These are phyloP conservation scores for Beauveria brongniartii DNA, from an alignment of 2,329 filamentous ascomycete genomes.

Conservation along the genomic window DNA sequence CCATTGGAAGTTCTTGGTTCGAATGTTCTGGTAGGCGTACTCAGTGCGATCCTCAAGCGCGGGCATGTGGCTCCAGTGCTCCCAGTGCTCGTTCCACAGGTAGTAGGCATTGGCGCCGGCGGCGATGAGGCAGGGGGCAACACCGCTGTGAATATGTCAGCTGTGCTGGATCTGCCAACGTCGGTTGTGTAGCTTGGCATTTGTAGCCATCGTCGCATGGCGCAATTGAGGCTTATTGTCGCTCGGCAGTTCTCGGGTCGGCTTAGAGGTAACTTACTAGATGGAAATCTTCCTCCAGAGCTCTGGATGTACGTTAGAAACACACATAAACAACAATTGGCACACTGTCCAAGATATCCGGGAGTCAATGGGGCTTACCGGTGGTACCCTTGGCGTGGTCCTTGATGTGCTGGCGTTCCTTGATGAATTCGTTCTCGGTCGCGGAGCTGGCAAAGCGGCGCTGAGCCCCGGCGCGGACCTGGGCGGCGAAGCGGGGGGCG, in stretches of 20 bases:
- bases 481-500: slow-evolving; percentile 54
- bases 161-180: slow-evolving; percentile 1
- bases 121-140: slow-evolving; percentile 64
- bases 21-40: slow-evolving; percentile 97
- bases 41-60: slow-evolving; percentile 85
- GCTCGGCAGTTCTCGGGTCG: background rate
- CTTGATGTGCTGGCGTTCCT: slow-evolving; percentile 84
- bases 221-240: slow-evolving; percentile 5
- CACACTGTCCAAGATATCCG: background rate
- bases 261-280: slow-evolving; percentile 59
- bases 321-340: slow-evolving; percentile 15
- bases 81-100: slow-evolving; percentile 95
- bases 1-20: slow-evolving; percentile 91
- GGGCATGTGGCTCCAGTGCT: slow-evolving; percentile 80
- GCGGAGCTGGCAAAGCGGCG: slow-evolving; percentile 64
- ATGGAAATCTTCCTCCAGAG: slow-evolving; percentile 94
- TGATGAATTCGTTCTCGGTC: slow-evolving; percentile 87
- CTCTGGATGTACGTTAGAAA: slow-evolving; percentile 47
- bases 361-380: slow-evolving; percentile 48
- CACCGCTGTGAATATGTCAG: slow-evolving; percentile 48
- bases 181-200: background rate
- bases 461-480: slow-evolving; percentile 53
- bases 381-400: slow-evolving; percentile 78
- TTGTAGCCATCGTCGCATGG: slow-evolving; percentile 17
- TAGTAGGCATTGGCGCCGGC: slow-evolving; percentile 76